Evolutionary conservation across 139 green algal species (phyloP), one percentile per base, ranked within the genome.

Genomic region (Raphidocelis subcapitata): DNA sequence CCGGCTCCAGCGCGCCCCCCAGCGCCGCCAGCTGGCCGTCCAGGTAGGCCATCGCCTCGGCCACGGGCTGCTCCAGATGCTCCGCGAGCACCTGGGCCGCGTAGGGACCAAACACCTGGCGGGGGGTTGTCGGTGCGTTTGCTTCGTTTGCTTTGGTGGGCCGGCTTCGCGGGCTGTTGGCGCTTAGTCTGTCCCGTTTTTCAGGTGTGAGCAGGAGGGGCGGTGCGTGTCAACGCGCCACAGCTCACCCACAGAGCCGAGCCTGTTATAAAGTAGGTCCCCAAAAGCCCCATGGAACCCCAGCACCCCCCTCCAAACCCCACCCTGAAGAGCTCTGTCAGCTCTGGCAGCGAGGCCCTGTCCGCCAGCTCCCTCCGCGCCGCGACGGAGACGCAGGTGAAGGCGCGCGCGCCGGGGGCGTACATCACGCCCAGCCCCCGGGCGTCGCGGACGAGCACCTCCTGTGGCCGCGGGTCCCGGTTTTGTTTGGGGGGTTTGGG

Each of bases 41-140:
- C 44, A 76, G 59, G 31, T 76, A 59, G 46, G 59, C 36, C 44
- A 76, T 41, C 59, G 59, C 52, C 44, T 68, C 37, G 44, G 68
- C 20, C 10, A 76, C 31, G 14, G 61, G 21, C 21, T 24, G 31
- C 44, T 76, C 69, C 36, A 18, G 62, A 23, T 61, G 55, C 29
- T 67, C 69, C 49, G 44, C 29, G 15, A 76, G 41, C 59, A 47
- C 65, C 59, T 62, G 31, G 21, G 69, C 69, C 51, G 69, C 69
- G 51, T 76, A 76, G 0, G 69, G 69, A 31, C 69, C 69, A 68
- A 76, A 69, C 69, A 76, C 51, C 69, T 76, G 69, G 20, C 18
- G n/a, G n/a, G n/a, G n/a, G n/a, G n/a, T n/a, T n/a, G n/a, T n/a
- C n/a, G n/a, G n/a, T n/a, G n/a, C n/a, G n/a, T n/a, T n/a, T n/a